Evolutionary conservation across 2,329 filamentous ascomycete genomes (phyloP), one percentile per base, ranked within the genome.

Genomic region (Domatiomyces catenatus): DNA sequence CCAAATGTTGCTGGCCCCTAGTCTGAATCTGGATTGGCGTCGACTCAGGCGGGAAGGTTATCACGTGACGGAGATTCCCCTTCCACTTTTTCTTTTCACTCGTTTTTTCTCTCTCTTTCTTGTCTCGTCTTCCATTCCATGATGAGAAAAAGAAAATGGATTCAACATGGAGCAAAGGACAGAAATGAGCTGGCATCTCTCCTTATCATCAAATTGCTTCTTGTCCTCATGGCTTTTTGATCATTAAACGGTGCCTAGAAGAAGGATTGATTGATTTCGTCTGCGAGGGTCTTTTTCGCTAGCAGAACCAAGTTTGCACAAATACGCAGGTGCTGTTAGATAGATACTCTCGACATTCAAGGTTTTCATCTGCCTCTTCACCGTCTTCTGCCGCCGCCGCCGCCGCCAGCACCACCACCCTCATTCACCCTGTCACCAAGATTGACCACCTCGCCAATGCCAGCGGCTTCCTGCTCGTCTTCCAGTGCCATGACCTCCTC

Each of bases 241-340:
- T 81, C 89, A 94, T 94, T 92, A 76, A 80, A 70, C 46, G 72
- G 80, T 92, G 89, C 86, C 86, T 67, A 94, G 85, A 94, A 94
- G 85, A 94, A 66, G 67, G 72, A 84, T 70, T 64, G 17, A 36
- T 18, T 12, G 10, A 15, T 59, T 54, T 51, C 44, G 55, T 51
- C 61, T 64, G 66, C 71, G 51, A 81, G 84, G 86, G 84, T 83
- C 84, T 85, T 86, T 88, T 88, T 94, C 89, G 89, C 89, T 95
- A 95, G 85, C 88, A 80, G 85, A 83, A 83, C 85, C 86, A 28
- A 39, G 3, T 88, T 85, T 78, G 71, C 70, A 65, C 67, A 67
- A 64, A 69, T 67, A 79, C 86, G 85, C 83, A 84, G 76, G 79
- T 82, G 81, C 83, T 76, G 87, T 90, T 94, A 94, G 88, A 94